Evolutionary conservation across 2,329 filamentous ascomycete genomes (phyloP).

Genomic region (Fusarium coicis): DNA sequence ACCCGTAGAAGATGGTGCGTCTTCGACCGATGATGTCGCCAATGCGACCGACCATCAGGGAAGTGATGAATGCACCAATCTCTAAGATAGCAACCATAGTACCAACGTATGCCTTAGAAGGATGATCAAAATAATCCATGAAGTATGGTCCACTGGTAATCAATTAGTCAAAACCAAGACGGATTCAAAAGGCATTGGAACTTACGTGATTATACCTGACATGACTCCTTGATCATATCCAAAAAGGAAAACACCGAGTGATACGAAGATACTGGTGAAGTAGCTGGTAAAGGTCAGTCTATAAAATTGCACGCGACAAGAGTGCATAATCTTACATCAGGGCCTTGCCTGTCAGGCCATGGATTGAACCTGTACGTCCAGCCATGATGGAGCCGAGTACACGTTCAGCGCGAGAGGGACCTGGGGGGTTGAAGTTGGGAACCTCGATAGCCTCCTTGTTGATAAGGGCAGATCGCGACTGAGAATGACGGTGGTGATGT

Average conservation of each 20-base stretch:
- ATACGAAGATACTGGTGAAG: constrained; percentile 93
- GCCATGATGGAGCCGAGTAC: constrained; percentile 88
- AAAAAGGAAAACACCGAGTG: constrained; percentile 87
- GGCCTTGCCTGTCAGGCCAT: constrained; percentile 95
- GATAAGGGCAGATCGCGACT: constrained; percentile 56
- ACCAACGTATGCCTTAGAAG: constrained; percentile 85
- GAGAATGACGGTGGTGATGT: constrained; percentile 53
- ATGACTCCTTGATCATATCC: constrained; percentile 93
- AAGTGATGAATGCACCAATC: constrained; percentile 91
- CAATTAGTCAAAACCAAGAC: constrained; percentile 35
- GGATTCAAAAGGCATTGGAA: not conserved
- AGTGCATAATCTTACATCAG: constrained; percentile 72
- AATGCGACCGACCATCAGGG: constrained; percentile 84
- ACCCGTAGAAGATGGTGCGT: constrained; percentile 92
- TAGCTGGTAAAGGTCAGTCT: constrained; percentile 67
- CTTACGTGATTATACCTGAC: constrained; percentile 77
- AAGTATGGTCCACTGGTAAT: constrained; percentile 82
- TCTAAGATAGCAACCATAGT: constrained; percentile 99
- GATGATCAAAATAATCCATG: constrained; percentile 91
- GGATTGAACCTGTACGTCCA: constrained; percentile 77
- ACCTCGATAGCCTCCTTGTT: constrained; percentile 85
- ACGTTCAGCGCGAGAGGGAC: constrained; percentile 74
- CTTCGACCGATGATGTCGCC: constrained; percentile 92
- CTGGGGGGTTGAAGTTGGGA: constrained; percentile 72
- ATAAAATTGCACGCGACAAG: not conserved